Percentiles rank a stretch among this genome's conserved stretches.
Conservation (phyloP, 164 flowering plant genomes). For the Kingdonia uniflora region DNA sequence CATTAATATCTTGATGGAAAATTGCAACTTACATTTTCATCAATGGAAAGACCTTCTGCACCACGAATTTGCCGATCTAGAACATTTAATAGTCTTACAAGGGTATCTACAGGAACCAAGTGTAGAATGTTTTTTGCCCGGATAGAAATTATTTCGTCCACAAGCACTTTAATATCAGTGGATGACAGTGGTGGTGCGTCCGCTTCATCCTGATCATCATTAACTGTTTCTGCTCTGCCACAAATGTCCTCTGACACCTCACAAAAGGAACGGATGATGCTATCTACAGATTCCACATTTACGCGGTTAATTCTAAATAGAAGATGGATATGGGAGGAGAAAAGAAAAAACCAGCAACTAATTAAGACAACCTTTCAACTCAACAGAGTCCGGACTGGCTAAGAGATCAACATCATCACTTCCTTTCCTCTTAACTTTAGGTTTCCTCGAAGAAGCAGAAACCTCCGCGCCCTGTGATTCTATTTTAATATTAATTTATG, state of each 20-base stretch:
- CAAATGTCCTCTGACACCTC: conserved; percentile 73
- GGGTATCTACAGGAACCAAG: conserved; percentile 70
- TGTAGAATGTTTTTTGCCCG: conserved; percentile 62
- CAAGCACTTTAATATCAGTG: conserved; percentile 50
- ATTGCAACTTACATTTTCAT: conserved; percentile 56
- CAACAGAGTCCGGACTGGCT: conserved; percentile 31
- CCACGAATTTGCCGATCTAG: conserved; percentile 86
- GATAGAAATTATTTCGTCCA: conserved; percentile 63
- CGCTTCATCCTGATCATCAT: conserved; percentile 67
- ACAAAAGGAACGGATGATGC: conserved; percentile 39
- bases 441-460: conserved; percentile 38
- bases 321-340: not conserved
- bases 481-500: conserved; percentile 8
- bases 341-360: not conserved
- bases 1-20: not conserved
- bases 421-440: conserved; percentile 52
- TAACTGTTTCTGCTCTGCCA: conserved; percentile 49
- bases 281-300: conserved; percentile 31
- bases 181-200: conserved; percentile 55
- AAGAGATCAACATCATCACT: conserved; percentile 21
- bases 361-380: conserved; percentile 51
- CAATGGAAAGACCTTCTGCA: conserved; percentile 74
- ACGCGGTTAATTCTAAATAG: not conserved
- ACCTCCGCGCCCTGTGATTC: conserved; percentile 42
- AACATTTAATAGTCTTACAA: conserved; percentile 53